Percentiles rank a stretch among this genome's conserved stretches.
Evolutionary conservation across 2,329 filamentous ascomycete genomes (phyloP).

Genomic region (Onygena corvina): DNA sequence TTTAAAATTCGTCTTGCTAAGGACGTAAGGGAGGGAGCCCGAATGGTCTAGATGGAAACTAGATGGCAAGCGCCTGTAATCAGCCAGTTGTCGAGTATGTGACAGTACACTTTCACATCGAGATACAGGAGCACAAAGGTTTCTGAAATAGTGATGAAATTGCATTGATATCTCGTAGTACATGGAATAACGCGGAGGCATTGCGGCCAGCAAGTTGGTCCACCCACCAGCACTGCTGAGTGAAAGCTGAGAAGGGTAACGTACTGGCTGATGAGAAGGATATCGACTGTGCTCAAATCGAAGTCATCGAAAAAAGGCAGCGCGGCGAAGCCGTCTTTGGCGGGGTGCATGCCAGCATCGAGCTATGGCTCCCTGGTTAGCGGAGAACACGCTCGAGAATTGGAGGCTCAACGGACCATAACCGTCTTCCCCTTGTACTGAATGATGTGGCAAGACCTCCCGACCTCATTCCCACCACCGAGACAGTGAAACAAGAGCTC

Average conservation of each 20-base stretch:
- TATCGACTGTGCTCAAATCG: constrained; percentile 90
- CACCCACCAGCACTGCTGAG: no score
- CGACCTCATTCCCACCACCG: constrained; percentile 93
- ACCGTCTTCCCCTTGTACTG: constrained; percentile 99
- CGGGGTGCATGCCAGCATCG: constrained; percentile 92
- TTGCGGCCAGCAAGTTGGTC: no score
- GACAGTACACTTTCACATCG: no score
- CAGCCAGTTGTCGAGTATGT: background rate
- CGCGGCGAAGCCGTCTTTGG: constrained; percentile 83
- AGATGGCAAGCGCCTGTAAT: constrained; percentile 4
- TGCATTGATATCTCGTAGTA: constrained; percentile 9
- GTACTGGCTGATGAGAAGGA: constrained; percentile 98
- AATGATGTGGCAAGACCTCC: constrained; percentile 91
- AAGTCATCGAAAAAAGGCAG: constrained; percentile 98
- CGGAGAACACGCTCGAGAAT: background rate
- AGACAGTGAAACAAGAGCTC: constrained; percentile 89
- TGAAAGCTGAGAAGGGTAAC: constrained; percentile 34
- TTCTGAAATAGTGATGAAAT: background rate
- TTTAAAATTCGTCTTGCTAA: constrained; percentile 95
- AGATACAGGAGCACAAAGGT: background rate
- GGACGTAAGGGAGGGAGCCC: constrained; percentile 93
- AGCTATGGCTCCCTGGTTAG: constrained; percentile 47
- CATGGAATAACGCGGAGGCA: background rate
- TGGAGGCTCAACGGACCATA: constrained; percentile 54
- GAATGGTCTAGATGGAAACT: constrained; percentile 99